These are phyloP conservation scores for Pseudisothecium myosuroides DNA, from an alignment of 225 moss, liverwort and hornwort species.

Conservation along the genomic window DNA sequence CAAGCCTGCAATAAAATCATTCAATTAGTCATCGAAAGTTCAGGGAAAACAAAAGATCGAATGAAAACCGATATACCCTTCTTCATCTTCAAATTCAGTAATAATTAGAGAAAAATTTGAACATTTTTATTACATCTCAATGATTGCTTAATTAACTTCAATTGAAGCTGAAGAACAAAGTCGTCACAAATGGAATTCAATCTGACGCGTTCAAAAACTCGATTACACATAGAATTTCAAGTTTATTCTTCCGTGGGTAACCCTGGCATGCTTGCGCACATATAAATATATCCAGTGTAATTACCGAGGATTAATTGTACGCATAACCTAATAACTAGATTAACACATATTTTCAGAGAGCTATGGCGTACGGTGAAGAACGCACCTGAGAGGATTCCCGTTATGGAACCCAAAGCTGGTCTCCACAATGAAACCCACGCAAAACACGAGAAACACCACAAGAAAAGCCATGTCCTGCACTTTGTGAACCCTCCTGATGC, in stretches of 20 bases:
- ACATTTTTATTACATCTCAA: rapidly evolving
- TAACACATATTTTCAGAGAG: not conserved
- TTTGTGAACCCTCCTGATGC: constrained; percentile 43
- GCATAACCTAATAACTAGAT: not conserved
- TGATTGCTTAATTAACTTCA: too few species aligned
- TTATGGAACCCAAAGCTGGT: constrained; percentile 62
- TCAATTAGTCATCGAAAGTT: too few species aligned
- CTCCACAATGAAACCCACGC: constrained; percentile 61
- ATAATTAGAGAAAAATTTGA: rapidly evolving
- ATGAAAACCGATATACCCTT: too few species aligned
- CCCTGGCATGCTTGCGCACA: rapidly evolving
- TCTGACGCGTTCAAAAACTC: too few species aligned
- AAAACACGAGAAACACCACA: constrained; percentile 36
- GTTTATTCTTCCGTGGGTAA: rapidly evolving
- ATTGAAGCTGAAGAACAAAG: too few species aligned
- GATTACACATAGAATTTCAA: rapidly evolving
- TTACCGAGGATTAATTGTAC: rapidly evolving
- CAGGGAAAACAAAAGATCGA: too few species aligned
- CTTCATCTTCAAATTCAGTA: too few species aligned
- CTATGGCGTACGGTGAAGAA: too few species aligned
- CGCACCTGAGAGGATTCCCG: constrained; percentile 70
- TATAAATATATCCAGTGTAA: rapidly evolving
- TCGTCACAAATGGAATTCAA: rapidly evolving
- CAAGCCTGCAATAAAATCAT: constrained; percentile 21
- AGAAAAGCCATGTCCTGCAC: constrained; percentile 67